These are phyloP conservation scores for Bidens hawaiensis DNA, from an alignment of 140 eudicot species.

Conservation along the genomic window DNA sequence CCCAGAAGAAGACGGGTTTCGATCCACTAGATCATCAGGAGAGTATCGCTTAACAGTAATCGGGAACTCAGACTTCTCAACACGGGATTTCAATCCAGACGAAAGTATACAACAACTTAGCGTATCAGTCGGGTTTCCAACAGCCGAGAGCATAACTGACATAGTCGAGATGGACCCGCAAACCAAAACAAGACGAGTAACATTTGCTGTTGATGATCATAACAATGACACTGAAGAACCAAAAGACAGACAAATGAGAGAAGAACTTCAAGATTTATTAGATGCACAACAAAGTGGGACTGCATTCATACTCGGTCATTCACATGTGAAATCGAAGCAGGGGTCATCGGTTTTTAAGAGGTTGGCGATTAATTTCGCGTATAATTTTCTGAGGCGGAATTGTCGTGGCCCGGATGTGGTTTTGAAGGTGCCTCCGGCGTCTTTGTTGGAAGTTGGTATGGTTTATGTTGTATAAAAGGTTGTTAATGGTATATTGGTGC, in stretches of 20 bases:
- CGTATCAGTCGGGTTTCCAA: constrained; percentile 54
- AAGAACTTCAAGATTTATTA: constrained; percentile 55
- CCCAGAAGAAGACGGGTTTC: constrained; percentile 11
- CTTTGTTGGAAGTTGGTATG: constrained; percentile 73
- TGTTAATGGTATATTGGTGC: background rate
- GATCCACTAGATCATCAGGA: constrained; percentile 36
- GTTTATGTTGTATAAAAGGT: constrained; percentile 41
- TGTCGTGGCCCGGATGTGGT: constrained; percentile 64
- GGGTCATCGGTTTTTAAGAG: constrained; percentile 51
- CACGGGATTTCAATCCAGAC: constrained; percentile 32
- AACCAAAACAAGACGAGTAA: constrained; percentile 30
- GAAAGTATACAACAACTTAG: constrained; percentile 49
- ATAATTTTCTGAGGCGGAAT: constrained; percentile 57
- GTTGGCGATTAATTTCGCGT: constrained; percentile 34
- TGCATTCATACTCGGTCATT: constrained; percentile 63
- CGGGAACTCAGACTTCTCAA: constrained; percentile 27
- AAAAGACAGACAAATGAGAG: constrained; percentile 22
- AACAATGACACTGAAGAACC: constrained; percentile 21
- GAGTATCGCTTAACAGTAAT: constrained; percentile 49
- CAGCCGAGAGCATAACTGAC: constrained; percentile 41
- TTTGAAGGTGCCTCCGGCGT: constrained; percentile 63
- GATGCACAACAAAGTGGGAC: constrained; percentile 76
- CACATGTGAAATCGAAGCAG: constrained; percentile 41
- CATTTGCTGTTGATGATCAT: constrained; percentile 34
- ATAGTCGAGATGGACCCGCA: constrained; percentile 40